Evolutionary conservation across 1,284 basidiomycete species (phyloP).

Genomic region (Marasmius oreades): DNA sequence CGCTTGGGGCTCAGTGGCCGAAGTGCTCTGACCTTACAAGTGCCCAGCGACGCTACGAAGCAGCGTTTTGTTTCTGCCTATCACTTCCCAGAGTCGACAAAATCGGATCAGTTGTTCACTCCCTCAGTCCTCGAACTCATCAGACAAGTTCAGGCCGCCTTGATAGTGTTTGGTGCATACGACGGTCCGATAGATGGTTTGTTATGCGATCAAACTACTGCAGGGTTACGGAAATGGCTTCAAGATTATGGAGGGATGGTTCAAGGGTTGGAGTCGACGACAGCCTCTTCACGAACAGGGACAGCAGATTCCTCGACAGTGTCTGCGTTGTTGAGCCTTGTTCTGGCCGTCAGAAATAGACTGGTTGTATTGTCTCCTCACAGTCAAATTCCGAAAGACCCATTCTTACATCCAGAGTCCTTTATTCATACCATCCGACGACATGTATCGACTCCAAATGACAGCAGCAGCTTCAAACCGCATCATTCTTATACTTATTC

Average conservation of each 20-base stretch:
- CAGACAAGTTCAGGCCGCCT: constrained; percentile 63
- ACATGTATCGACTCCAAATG: constrained; percentile 6
- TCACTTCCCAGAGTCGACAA: constrained; percentile 41
- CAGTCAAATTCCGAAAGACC: constrained; percentile 59
- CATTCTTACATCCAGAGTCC: constrained; percentile 62
- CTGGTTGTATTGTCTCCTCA: constrained; percentile 46
- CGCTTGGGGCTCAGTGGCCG: constrained; percentile 76
- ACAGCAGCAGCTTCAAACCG: constrained; percentile 6
- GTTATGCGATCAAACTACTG: constrained; percentile 69
- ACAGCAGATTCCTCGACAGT: constrained; percentile 69
- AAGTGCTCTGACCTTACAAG: constrained; percentile 70
- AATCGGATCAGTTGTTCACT: constrained; percentile 42
- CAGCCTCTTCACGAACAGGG: constrained; percentile 58
- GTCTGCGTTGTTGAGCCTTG: constrained; percentile 63
- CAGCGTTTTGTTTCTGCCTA: constrained; percentile 72
- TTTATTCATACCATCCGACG: constrained; percentile 43
- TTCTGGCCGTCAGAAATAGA: constrained; percentile 64
- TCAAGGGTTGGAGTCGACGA: constrained; percentile 40
- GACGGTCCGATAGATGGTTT: constrained; percentile 50
- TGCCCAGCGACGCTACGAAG: constrained; percentile 73
- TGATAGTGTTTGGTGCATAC: constrained; percentile 65
- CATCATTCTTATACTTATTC: constrained; percentile 9
- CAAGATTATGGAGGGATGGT: constrained; percentile 57
- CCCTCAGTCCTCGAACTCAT: constrained; percentile 70
- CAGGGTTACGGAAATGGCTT: constrained; percentile 66